These are phyloP conservation scores for Dalbergia cochinchinensis DNA, from an alignment of 306 rosid species.

Conservation along the genomic window DNA sequence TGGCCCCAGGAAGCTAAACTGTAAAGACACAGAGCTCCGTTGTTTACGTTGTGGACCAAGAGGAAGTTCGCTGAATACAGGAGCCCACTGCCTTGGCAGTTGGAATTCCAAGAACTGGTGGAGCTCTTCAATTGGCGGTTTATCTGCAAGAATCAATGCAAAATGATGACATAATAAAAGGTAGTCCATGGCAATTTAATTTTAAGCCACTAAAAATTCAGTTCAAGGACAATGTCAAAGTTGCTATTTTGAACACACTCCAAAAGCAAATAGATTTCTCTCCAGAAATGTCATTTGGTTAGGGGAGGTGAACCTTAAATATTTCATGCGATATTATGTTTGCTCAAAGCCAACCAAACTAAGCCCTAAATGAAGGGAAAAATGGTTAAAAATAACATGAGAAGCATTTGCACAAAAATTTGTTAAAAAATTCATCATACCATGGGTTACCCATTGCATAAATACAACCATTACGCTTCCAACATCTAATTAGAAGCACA, in stretches of 20 bases:
- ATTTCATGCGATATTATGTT: not conserved
- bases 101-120: conserved; percentile 99
- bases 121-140: conserved; percentile 94
- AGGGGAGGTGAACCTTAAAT: not conserved
- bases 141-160: conserved; percentile 65
- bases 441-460: not conserved
- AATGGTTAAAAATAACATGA: not conserved
- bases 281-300: not conserved
- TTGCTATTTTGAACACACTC: not conserved
- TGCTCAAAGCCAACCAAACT: not conserved
- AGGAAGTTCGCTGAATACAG: conserved; percentile 96
- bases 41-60: conserved; percentile 97
- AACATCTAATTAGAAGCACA: conserved; percentile 12
- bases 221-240: not conserved
- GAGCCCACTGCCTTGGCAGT: conserved; percentile 99
- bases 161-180: conserved; percentile 32
- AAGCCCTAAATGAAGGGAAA: not conserved
- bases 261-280: conserved; percentile 8
- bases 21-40: conserved; percentile 75
- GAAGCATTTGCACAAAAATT: not conserved
- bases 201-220: not conserved
- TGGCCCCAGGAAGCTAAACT: conserved; percentile 96
- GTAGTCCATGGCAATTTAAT: conserved; percentile 19
- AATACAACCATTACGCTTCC: not conserved
- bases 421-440: not conserved